Evolutionary conservation across 768 basidiomycete species (phyloP).

Genomic region (Kwoniella europaea): DNA sequence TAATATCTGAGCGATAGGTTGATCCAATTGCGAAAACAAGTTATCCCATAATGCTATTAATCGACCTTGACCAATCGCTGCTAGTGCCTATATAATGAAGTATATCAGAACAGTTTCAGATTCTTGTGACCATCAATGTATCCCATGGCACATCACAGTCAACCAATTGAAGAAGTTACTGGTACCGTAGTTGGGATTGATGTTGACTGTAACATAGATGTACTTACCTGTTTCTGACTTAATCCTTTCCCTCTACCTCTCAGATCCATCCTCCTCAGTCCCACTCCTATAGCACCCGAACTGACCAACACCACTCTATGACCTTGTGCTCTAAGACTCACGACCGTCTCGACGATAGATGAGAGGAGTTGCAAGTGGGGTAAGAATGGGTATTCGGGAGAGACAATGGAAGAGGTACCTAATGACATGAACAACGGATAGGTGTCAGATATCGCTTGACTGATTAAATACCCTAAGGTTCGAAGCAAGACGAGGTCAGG

Average conservation of each 20-base stretch:
- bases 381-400: constrained; percentile 82
- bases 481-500: too few species aligned
- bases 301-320: constrained; percentile 95
- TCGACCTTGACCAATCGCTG: constrained; percentile 94
- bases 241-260: constrained; percentile 78
- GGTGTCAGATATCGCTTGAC: too few species aligned
- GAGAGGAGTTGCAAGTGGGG: constrained; percentile 90
- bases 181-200: too few species aligned
- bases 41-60: constrained; percentile 97
- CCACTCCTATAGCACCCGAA: constrained; percentile 97
- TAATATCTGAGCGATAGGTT: constrained; percentile 93
- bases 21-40: constrained; percentile 87
- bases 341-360: constrained; percentile 86
- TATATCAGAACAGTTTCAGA: background rate
- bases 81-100: constrained; percentile 70
- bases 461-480: too few species aligned
- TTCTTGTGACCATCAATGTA: too few species aligned
- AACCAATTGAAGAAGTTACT: too few species aligned
- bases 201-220: too few species aligned
- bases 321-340: constrained; percentile 74
- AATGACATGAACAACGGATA: background rate
- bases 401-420: constrained; percentile 97
- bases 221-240: constrained; percentile 83
- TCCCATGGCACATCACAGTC: too few species aligned
- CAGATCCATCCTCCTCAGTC: constrained; percentile 87